A percentile compares a stretch with the other conserved stretches of the same genome.
These are phyloP conservation scores for Suillus weaverae DNA, from an alignment of 768 basidiomycete genomes.

Conservation along the genomic window DNA sequence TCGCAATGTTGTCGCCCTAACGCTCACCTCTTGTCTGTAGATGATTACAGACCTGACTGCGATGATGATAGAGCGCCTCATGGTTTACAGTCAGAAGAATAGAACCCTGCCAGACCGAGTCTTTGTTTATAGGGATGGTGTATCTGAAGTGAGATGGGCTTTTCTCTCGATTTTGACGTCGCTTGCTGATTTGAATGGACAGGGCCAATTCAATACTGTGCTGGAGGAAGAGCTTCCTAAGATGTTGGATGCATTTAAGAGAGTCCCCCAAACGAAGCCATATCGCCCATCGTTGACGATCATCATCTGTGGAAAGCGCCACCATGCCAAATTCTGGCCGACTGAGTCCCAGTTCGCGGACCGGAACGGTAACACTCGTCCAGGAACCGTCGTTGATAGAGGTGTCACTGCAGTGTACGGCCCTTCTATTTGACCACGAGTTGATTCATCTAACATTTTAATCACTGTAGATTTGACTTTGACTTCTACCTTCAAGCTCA, in stretches of 20 bases:
- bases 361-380: slow-evolving; percentile 72
- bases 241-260: slow-evolving; percentile 59
- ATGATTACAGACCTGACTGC: slow-evolving; percentile 65
- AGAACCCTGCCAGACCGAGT: slow-evolving; percentile 63
- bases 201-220: slow-evolving; percentile 76
- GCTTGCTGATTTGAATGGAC: not conserved
- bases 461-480: slow-evolving; percentile 52
- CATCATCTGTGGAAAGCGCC: slow-evolving; percentile 78
- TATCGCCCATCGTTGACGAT: slow-evolving; percentile 71
- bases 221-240: slow-evolving; percentile 59
- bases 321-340: slow-evolving; percentile 58
- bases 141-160: slow-evolving; percentile 60
- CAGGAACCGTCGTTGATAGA: slow-evolving; percentile 80
- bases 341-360: slow-evolving; percentile 50
- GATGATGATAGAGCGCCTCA: slow-evolving; percentile 74
- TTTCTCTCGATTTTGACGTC: not conserved
- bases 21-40: slow-evolving; percentile 35
- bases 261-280: slow-evolving; percentile 37
- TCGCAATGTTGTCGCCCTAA: not conserved
- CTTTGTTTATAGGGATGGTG: slow-evolving; percentile 77
- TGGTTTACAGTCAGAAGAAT: slow-evolving; percentile 55
- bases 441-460: not conserved
- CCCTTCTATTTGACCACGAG: slow-evolving; percentile 19
- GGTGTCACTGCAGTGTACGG: slow-evolving; percentile 71
- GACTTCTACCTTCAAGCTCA: slow-evolving; percentile 76